Percentiles rank a stretch among this genome's conserved stretches.
Evolutionary conservation across 2,329 filamentous ascomycete genomes (phyloP).

Genomic region (Ophiobolus disseminans): DNA sequence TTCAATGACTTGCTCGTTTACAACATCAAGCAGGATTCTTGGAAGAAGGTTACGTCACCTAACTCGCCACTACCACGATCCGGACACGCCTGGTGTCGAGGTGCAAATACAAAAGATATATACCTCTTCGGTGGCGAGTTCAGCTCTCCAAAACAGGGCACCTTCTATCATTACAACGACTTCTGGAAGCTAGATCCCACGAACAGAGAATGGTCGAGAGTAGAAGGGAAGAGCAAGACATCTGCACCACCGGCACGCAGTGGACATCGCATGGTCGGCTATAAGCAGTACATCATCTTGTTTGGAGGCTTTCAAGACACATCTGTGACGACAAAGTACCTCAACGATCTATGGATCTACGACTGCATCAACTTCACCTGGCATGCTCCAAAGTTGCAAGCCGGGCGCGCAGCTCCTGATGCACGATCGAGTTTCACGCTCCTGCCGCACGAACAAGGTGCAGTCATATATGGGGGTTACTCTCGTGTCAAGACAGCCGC

Average conservation of each 20-base stretch:
- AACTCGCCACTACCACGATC: conserved; percentile 90
- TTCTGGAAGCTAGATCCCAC: conserved; percentile 92
- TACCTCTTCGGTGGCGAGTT: conserved; percentile 98
- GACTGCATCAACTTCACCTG: conserved; percentile 88
- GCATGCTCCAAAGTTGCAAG: conserved; percentile 76
- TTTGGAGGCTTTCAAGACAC: conserved; percentile 99
- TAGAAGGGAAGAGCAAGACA: conserved; percentile 82
- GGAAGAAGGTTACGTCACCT: conserved; percentile 87
- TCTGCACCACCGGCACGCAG: conserved; percentile 83
- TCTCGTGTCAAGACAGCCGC: conserved; percentile 78
- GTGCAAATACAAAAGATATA: conserved; percentile 81
- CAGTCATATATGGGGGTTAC: conserved; percentile 91
- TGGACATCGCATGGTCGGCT: conserved; percentile 95
- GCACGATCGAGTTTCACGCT: conserved; percentile 90
- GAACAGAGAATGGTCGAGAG: conserved; percentile 85
- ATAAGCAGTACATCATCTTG: conserved; percentile 93
- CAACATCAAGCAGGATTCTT: conserved; percentile 84
- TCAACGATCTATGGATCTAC: conserved; percentile 94
- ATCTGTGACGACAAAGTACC: conserved; percentile 90
- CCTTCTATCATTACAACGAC: conserved; percentile 99
- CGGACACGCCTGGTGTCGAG: conserved; percentile 93
- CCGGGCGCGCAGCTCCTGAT: conserved; percentile 86
- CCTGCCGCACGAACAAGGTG: conserved; percentile 86
- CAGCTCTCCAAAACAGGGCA: conserved; percentile 94
- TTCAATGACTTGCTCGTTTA: conserved; percentile 73